Evolutionary conservation across 139 green algal species (phyloP), one percentile per base, ranked within the genome.

Genomic region (Chlorella sorokiniana): DNA sequence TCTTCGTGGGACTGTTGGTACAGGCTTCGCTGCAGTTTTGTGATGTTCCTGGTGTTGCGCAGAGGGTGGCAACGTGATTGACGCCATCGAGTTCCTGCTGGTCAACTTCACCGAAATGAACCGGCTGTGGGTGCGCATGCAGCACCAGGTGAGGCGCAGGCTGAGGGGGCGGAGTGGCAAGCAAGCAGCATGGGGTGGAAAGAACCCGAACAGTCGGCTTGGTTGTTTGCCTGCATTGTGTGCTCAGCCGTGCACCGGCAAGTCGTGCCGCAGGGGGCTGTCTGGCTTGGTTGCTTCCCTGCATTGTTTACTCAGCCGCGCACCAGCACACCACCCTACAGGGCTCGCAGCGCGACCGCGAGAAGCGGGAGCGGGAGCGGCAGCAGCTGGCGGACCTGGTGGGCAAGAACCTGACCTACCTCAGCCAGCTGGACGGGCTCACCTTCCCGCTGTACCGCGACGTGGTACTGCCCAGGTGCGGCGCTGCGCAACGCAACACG

Each of bases 101-200:
- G 87, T 93, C 70, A 99, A 99, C 87, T 99, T 99, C 85, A 97
- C 95, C 3, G 97, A 99, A 84, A 99, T 99, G 95, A 99, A 99
- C 92, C 99, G 99, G 93, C 94, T 99, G 80, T 99, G 95, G 95
- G 94, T 97, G 27, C 88, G 95, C 67, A 97, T 98, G 94, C 86
- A 92, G 85, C 89, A 95, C 71, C 92, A 96, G 87, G 88, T 83
- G 78, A 78, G 78, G 6, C 20, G 27, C 4, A 8, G 59, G 22
- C 10, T 44, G 40, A 6, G 18, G 20, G 18, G 6, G 23, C 22
- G 23, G 56, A 29, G 18, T 65, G 16, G 56, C 22, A 33, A 65
- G 48, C 48, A 25, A 59, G 48, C 48, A 16, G 48, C 16, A 16
- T 16, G 16, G 48, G 11, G 48, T 11, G 48, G 48, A 11, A 59